phyloP scores from a whole-genome alignment of 805 yeast species.

The Candida sithepensis region DNA sequence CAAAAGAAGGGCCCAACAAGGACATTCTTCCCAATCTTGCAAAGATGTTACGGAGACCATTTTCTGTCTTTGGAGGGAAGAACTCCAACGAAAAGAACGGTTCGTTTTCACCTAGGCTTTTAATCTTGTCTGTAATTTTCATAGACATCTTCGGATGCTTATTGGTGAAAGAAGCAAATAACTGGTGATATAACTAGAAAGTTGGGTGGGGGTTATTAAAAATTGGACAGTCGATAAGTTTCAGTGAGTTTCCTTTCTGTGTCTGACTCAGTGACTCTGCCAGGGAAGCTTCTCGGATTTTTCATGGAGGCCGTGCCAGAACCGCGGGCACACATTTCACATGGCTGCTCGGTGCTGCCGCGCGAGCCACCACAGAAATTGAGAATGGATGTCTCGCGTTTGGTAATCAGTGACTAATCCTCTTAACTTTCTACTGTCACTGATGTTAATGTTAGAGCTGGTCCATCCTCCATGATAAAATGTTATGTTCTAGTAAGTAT shows the following conservation, averaged over 20 bases:
- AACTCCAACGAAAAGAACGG: constrained; percentile 85
- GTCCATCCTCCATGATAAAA: too few species aligned
- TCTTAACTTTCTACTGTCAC: too few species aligned
- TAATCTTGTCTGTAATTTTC: constrained; percentile 50
- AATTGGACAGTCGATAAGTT: background rate
- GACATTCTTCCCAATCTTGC: constrained; percentile 89
- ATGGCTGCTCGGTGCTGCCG: too few species aligned
- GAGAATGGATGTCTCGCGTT: too few species aligned
- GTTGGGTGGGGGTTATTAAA: background rate
- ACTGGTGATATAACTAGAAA: too few species aligned
- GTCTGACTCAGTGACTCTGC: background rate
- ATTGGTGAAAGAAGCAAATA: too few species aligned
- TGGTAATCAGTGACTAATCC: too few species aligned
- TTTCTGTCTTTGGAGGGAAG: constrained; percentile 94
- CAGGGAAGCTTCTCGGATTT: background rate
- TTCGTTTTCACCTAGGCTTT: constrained; percentile 38
- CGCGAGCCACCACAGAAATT: too few species aligned
- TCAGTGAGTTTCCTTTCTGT: background rate
- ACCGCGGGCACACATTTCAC: too few species aligned
- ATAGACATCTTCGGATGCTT: constrained; percentile 28
- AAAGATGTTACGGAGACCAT: constrained; percentile 77
- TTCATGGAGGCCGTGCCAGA: background rate
- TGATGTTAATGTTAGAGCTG: too few species aligned
- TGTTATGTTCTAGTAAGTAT: too few species aligned
- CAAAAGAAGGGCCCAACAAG: constrained; percentile 81